A percentile compares a stretch with the other conserved stretches of the same genome.
These are phyloP conservation scores for Tagetes erecta DNA, from an alignment of 129 eudicot species.

Conservation along the genomic window DNA sequence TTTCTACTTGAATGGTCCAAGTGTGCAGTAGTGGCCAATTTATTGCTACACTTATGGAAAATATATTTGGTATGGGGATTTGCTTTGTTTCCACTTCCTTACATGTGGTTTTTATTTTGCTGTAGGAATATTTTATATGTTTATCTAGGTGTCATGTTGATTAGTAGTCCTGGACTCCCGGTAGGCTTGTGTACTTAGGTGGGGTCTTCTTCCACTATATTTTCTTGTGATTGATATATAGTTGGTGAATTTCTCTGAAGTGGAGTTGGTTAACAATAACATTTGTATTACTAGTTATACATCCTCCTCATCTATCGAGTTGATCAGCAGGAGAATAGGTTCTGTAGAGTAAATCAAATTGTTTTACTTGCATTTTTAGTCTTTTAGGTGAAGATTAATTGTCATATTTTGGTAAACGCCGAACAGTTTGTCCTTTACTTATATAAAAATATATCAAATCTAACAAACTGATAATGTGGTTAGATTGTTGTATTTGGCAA, in stretches of 20 bases:
- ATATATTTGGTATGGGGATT: slow-evolving; percentile 1
- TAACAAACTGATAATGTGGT: background rate
- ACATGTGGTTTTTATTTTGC: background rate
- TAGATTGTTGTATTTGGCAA: background rate
- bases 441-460: background rate
- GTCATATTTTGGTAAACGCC: background rate
- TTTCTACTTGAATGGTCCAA: background rate
- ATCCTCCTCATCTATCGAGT: background rate
- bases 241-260: background rate
- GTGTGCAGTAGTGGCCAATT: background rate
- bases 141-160: background rate
- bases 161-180: background rate
- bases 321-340: slow-evolving; percentile 14
- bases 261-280: background rate
- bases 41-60: slow-evolving; percentile 2
- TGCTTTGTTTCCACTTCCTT: slow-evolving; percentile 10
- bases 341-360: background rate
- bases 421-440: background rate
- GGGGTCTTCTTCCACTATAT: background rate
- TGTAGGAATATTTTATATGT: background rate
- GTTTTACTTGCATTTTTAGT: background rate
- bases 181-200: background rate
- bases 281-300: background rate
- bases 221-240: background rate
- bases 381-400: background rate